A percentile compares a stretch with the other conserved stretches of the same genome.
phyloP scores from a whole-genome alignment of 2,329 filamentous ascomycete genomes.

The Monilinia aucupariae region DNA sequence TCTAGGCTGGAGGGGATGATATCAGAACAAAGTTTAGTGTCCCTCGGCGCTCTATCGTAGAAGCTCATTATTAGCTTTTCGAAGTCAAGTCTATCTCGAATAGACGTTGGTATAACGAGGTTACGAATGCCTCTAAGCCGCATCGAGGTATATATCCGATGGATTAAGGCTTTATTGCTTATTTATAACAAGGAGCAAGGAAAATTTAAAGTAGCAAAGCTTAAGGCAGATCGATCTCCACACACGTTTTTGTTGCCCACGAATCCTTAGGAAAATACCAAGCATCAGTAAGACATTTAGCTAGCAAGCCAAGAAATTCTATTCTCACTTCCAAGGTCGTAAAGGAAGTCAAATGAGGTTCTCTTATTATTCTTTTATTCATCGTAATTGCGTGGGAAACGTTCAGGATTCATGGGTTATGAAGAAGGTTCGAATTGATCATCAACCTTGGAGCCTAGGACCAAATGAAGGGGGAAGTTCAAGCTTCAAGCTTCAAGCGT shows the following conservation, averaged over 20 bases:
- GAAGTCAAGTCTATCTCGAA: neutral
- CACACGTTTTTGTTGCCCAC: neutral
- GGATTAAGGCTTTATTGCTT: conserved; percentile 3
- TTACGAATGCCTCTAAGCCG: conserved; percentile 4
- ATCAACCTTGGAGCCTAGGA: neutral
- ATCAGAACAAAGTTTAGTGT: conserved; percentile 7
- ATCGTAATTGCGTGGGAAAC: neutral
- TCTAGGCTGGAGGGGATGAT: neutral
- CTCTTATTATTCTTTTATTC: neutral
- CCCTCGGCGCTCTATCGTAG: neutral
- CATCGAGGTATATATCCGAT: neutral
- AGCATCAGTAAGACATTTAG: conserved; percentile 3
- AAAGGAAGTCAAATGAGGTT: neutral
- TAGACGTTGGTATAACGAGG: neutral
- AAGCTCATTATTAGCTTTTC: neutral
- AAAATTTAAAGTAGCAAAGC: conserved; percentile 12
- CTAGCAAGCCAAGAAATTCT: conserved; percentile 2
- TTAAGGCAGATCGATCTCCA: conserved; percentile 16
- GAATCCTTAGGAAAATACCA: neutral
- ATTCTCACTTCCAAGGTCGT: neutral
- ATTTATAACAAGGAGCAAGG: neutral
- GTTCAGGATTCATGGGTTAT: neutral
- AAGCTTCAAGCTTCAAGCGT: no score
- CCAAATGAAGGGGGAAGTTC: neutral
- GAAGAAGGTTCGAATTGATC: neutral